Conservation (phyloP, 805 yeast species). For the Starmera quercuum region DNA sequence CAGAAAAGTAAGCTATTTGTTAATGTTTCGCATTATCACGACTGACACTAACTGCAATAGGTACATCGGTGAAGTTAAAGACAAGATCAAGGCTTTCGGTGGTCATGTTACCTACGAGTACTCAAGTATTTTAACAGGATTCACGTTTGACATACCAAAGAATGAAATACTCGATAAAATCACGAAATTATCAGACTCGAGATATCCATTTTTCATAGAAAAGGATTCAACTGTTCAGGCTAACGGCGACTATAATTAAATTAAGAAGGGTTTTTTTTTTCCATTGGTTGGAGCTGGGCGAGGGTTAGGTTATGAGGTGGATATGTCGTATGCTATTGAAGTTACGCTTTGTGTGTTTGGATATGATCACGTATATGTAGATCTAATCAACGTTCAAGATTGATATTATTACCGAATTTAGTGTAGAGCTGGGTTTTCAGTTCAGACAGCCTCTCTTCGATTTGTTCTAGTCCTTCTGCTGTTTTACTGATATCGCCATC, state of each 20-base stretch:
- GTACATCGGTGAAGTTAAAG: conserved; percentile 24
- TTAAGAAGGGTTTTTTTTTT: conserved; percentile 8
- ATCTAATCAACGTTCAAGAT: conserved; percentile 52
- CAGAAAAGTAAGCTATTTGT: conserved; percentile 12
- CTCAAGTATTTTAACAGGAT: conserved; percentile 38
- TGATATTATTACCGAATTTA: conserved; percentile 84
- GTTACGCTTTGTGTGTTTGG: conserved; percentile 15
- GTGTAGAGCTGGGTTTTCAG: conserved; percentile 76
- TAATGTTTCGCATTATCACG: neutral
- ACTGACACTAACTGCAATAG: conserved; percentile 5
- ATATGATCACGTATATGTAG: conserved; percentile 1
- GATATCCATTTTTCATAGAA: conserved; percentile 37
- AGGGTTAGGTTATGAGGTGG: conserved; percentile 12
- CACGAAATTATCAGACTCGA: conserved; percentile 6
- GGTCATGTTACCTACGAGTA: conserved; percentile 41
- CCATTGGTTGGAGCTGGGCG: too few species aligned
- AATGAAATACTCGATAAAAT: conserved; percentile 16
- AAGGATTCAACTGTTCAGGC: conserved; percentile 31
- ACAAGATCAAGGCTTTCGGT: conserved; percentile 28
- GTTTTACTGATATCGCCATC: conserved; percentile 40
- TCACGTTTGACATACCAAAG: conserved; percentile 33
- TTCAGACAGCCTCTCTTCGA: conserved; percentile 46
- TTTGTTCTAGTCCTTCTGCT: conserved; percentile 38
- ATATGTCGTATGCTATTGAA: conserved; percentile 20
- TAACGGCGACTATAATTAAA: conserved; percentile 9